A percentile compares a stretch with the other conserved stretches of the same genome.
Evolutionary conservation across 2,329 filamentous ascomycete genomes (phyloP).

Genomic region (Neofusicoccum cordaticola): DNA sequence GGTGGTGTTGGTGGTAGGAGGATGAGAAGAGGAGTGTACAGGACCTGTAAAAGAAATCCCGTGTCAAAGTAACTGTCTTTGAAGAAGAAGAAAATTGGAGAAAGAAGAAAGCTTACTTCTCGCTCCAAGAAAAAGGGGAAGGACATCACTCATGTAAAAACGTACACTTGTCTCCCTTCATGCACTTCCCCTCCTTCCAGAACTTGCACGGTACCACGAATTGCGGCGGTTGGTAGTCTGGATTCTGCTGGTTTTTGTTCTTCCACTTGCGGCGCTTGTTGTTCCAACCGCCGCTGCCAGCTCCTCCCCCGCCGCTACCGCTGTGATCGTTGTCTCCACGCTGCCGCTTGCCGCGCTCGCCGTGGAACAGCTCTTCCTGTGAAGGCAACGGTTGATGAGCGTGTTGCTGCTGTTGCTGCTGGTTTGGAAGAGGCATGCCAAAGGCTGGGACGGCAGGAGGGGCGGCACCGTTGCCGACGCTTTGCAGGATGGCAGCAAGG

Average conservation of each 20-base stretch:
- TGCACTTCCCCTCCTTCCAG: slow-evolving; percentile 68
- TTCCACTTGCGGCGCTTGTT: slow-evolving; percentile 43
- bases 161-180: slow-evolving; percentile 70
- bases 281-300: slow-evolving; percentile 23
- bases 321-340: slow-evolving; percentile 27
- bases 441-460: slow-evolving; percentile 12
- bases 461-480: neutral
- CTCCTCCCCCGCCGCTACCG: slow-evolving; percentile 23
- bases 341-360: slow-evolving; percentile 31
- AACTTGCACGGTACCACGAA: slow-evolving; percentile 59
- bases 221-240: slow-evolving; percentile 34
- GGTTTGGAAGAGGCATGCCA: slow-evolving; percentile 9
- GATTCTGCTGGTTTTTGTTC: slow-evolving; percentile 61
- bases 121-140: neutral
- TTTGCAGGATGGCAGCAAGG: slow-evolving; percentile 18
- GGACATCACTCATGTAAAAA: slow-evolving; percentile 60
- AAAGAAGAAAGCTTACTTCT: slow-evolving; percentile 7
- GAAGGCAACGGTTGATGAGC: slow-evolving; percentile 9
- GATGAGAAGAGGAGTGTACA: slow-evolving; percentile 9
- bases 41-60: slow-evolving; percentile 7
- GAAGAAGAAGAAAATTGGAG: neutral
- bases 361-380: slow-evolving; percentile 18
- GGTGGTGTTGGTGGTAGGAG: neutral
- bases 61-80: neutral
- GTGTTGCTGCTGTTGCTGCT: neutral